Evolutionary conservation across 2,329 filamentous ascomycete species (phyloP).

Genomic region (Bipolaris gigantea): DNA sequence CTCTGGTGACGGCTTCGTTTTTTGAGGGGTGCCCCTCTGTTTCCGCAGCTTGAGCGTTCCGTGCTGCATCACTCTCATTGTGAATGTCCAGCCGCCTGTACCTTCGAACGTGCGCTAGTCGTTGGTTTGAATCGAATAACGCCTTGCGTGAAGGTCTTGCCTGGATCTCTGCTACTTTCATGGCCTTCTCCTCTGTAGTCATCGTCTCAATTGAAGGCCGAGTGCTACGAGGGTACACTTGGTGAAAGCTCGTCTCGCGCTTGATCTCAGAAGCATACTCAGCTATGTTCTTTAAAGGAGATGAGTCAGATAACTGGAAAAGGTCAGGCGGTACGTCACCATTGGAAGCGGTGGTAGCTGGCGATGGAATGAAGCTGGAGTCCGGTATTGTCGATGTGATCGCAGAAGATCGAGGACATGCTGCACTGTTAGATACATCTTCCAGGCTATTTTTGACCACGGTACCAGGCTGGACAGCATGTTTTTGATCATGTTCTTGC

Average conservation of each 20-base stretch:
- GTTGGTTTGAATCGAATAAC: constrained; percentile 21
- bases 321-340: not conserved
- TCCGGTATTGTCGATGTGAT: not conserved
- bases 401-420: not conserved
- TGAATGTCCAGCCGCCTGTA: constrained; percentile 18
- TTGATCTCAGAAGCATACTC: not conserved
- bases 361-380: not conserved
- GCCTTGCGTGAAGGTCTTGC: constrained; percentile 43
- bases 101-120: constrained; percentile 21
- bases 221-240: constrained; percentile 7
- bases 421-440: not conserved
- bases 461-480: not conserved
- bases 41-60: constrained; percentile 1
- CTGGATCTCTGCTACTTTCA: constrained; percentile 31
- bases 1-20: not conserved
- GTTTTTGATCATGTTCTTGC: not conserved
- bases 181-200: constrained; percentile 22
- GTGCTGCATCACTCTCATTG: constrained; percentile 22
- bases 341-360: not conserved
- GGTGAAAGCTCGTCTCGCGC: constrained; percentile 12
- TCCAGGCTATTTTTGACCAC: not conserved
- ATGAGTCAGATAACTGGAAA: constrained; percentile 6
- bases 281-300: not conserved
- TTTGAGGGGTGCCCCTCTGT: not conserved
- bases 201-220: constrained; percentile 19